Base-by-base conservation (phyloP, 345 rosid genomes). In the Hypericum androsaemum region DNA sequence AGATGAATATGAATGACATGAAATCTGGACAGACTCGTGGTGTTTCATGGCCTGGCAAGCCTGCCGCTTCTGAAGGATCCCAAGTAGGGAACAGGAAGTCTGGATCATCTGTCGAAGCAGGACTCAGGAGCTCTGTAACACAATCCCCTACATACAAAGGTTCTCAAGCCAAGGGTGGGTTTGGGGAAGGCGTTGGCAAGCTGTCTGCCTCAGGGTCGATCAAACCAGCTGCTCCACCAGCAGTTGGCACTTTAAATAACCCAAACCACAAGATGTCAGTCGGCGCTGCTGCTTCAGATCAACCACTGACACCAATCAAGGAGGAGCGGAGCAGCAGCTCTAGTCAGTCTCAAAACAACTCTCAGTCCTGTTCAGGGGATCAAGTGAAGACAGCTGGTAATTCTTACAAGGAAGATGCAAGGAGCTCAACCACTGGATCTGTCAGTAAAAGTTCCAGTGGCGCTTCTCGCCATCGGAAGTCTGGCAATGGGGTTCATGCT, bases 281-380 rank as follows among this genome's bases (percentile, higher is more conserved):
- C 4, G 75, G 10, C 43, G 57, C 55, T 54, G 74, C 74, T 41
- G 46, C 38, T 6, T 67, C 77, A 12, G 88, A 80, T 53, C 61
- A 60, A 54, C 77, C 77, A 63, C 39, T 66, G 11, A 40, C 74
- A 41, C 51, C 64, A n/a, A 61, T 62, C 6, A 79, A 74, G 67
- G 95, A 83, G 38, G 95, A 86, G 56, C 83, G 77, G 69, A 83
- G 92, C 68, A 77, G 86, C 65, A 71, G 92, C 67, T 81, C 95
- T 54, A 81, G 95, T 70, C 90, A 74, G 57, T 86, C 95, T 40
- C 86, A 80, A 54, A 86, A 80, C 71, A 86, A 81, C 51, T 79
- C 84, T 63, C 95, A 77, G 40, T 77, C 86, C 46, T 79, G 71
- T 59, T 79, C 92, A 0, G 71, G 88, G 54, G 92, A 83, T 50